Evolutionary conservation across 2,329 filamentous ascomycete genomes (phyloP), one percentile per base, ranked within the genome.

Genomic region (Dothiorella sarmentorum): DNA sequence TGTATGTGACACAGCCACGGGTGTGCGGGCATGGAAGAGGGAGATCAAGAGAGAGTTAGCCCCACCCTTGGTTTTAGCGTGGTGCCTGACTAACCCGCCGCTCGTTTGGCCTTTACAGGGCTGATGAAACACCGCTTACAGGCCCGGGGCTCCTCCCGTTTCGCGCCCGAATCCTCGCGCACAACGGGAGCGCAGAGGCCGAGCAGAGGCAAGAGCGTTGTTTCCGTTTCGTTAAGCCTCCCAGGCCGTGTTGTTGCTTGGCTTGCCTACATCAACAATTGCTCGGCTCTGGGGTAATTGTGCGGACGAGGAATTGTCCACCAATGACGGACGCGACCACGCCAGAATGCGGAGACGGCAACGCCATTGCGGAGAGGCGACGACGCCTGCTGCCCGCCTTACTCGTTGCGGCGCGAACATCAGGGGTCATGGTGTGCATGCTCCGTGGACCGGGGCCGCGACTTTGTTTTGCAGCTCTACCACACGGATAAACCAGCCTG

Each of bases 211-310:
- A 44, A 42, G 17, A 42, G 40, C 40, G n/a, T n/a, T 22, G 17
- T 7, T 20, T 26, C 40, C 40, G n/a, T 49, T 13, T 27, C 29
- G 47, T 52, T 15, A 52, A 52, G 47, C 47, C 47, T 37, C 45
- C 15, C n/a, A n/a, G n/a, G n/a, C n/a, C n/a, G n/a, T n/a, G n/a
- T n/a, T n/a, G n/a, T n/a, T n/a, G n/a, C n/a, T 37, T 37, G 40
- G 40, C 40, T 26, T n/a, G 24, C 24, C n/a, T 17, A 13, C 42
- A n/a, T 45, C 15, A n/a, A n/a, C n/a, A n/a, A n/a, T n/a, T n/a
- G n/a, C n/a, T n/a, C n/a, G n/a, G 29, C 49, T 53, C 49, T 53
- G 49, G 49, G 49, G 49, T 53, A 53, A 53, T 53, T 53, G 33
- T 53, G 33, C 49, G 49, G 49, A 53, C 33, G 13, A 40, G 49